Evolutionary conservation across 2,329 filamentous ascomycete genomes (phyloP).

Genomic region (Alternaria gansuensis): DNA sequence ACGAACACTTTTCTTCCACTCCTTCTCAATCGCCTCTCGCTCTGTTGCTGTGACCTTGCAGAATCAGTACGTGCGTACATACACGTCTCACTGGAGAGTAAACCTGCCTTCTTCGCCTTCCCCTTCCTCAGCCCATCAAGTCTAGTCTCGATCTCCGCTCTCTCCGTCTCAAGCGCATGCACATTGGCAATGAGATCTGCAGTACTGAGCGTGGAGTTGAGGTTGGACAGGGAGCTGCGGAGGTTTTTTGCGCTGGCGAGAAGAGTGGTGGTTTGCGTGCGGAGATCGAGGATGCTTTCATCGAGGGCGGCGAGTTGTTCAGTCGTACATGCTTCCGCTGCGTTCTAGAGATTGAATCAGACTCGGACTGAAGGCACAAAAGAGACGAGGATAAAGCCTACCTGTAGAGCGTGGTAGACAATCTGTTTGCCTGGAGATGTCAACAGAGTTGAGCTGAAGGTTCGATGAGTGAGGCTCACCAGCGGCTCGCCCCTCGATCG

Average conservation of each 20-base stretch:
- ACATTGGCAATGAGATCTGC: conserved; percentile 60
- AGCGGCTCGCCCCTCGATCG: conserved; percentile 66
- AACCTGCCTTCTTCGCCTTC: conserved; percentile 57
- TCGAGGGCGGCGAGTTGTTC: conserved; percentile 62
- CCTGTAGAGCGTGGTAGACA: conserved; percentile 66
- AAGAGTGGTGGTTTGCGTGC: conserved; percentile 56
- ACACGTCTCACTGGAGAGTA: neutral
- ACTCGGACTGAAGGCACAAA: neutral
- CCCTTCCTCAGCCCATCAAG: conserved; percentile 56
- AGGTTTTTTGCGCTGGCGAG: conserved; percentile 60
- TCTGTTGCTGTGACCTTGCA: conserved; percentile 52
- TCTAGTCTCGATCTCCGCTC: conserved; percentile 51
- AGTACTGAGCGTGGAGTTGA: conserved; percentile 61
- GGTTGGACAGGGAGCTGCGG: conserved; percentile 57
- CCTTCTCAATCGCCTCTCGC: conserved; percentile 56
- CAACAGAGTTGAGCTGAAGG: neutral
- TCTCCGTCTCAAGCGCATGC: conserved; percentile 57
- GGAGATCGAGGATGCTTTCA: conserved; percentile 58
- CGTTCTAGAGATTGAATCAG: conserved; percentile 52
- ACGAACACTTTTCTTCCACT: conserved; percentile 57
- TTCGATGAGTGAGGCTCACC: conserved; percentile 49
- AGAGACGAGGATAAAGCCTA: conserved; percentile 24
- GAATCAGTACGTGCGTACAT: neutral
- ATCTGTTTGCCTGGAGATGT: conserved; percentile 64
- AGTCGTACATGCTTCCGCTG: conserved; percentile 58